Conservation (phyloP, 352 stramenopile species). For the Phytophthora hibernalis region DNA sequence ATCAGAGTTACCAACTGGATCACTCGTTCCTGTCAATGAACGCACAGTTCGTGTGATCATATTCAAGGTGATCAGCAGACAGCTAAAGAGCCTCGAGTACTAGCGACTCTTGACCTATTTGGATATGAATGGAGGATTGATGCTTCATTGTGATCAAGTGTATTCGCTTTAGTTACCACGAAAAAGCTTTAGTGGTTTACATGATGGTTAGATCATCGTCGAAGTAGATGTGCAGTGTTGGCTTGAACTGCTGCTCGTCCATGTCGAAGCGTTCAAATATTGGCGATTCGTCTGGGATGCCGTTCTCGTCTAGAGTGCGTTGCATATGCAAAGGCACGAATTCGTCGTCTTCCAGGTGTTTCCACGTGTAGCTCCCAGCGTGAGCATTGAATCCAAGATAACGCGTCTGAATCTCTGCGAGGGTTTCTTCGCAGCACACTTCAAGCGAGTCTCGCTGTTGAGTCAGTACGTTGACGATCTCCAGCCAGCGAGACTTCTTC, state of each 20-base stretch:
- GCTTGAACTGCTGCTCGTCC: conserved; percentile 89
- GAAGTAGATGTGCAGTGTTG: conserved; percentile 92
- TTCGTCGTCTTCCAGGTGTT: conserved; percentile 82
- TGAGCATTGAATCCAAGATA: conserved; percentile 91
- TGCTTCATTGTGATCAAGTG: not conserved
- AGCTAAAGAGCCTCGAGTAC: not conserved
- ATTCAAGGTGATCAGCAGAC: not conserved
- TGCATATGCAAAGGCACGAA: conserved; percentile 92
- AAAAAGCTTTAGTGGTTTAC: conserved; percentile 23
- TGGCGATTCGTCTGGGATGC: conserved; percentile 82
- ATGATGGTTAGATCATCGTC: conserved; percentile 93
- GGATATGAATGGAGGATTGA: conserved; percentile 2
- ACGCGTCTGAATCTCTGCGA: conserved; percentile 88
- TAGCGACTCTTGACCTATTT: conserved; percentile 3
- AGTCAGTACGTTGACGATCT: conserved; percentile 93
- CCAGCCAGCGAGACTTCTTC: conserved; percentile 70
- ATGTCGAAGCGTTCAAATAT: conserved; percentile 89
- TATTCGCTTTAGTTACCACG: not conserved
- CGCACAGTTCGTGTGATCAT: conserved; percentile 35
- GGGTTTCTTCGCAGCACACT: conserved; percentile 89
- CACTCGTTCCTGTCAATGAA: conserved; percentile 18
- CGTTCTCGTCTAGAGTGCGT: conserved; percentile 88
- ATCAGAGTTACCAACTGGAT: conserved; percentile 15
- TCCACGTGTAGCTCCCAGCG: conserved; percentile 94
- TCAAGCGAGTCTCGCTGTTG: conserved; percentile 85